Conservation (phyloP, 148 eudicot genomes). For the Heliosperma pusillum region DNA sequence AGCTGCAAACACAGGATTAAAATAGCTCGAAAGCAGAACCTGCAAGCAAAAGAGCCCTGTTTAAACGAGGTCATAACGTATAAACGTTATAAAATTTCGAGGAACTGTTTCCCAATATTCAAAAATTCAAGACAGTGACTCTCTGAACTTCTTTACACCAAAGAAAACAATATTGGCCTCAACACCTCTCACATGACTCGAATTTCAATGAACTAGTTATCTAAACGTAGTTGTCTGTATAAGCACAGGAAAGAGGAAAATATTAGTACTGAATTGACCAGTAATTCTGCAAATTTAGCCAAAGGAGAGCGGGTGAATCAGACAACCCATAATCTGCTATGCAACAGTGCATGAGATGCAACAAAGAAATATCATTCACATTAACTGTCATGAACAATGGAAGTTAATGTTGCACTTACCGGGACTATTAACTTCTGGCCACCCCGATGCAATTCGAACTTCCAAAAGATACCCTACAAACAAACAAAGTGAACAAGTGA, state of each 20-base stretch:
- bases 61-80: conserved; percentile 14
- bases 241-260: neutral
- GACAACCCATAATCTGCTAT: neutral
- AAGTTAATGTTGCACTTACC: conserved; percentile 47
- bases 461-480: conserved; percentile 83
- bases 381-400: no score
- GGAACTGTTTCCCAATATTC: conserved; percentile 8
- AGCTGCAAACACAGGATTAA: conserved; percentile 57
- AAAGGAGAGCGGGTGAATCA: neutral
- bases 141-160: no score
- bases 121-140: neutral
- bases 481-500: conserved; percentile 8
- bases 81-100: neutral
- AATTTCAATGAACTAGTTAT: no score
- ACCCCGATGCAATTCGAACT: conserved; percentile 85
- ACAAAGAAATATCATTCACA: no score
- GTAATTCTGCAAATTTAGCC: neutral
- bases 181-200: neutral
- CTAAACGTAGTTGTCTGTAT: neutral
- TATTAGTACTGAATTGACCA: neutral
- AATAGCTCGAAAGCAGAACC: conserved; percentile 70
- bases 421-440: conserved; percentile 89
- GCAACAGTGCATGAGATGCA: conserved; percentile 2
- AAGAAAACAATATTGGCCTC: neutral
- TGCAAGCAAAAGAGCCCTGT: conserved; percentile 33